Evolutionary conservation across 108 stramenopile species (phyloP), one percentile per base, ranked within the genome.

Genomic region (Stephanodiscus minutulus): DNA sequence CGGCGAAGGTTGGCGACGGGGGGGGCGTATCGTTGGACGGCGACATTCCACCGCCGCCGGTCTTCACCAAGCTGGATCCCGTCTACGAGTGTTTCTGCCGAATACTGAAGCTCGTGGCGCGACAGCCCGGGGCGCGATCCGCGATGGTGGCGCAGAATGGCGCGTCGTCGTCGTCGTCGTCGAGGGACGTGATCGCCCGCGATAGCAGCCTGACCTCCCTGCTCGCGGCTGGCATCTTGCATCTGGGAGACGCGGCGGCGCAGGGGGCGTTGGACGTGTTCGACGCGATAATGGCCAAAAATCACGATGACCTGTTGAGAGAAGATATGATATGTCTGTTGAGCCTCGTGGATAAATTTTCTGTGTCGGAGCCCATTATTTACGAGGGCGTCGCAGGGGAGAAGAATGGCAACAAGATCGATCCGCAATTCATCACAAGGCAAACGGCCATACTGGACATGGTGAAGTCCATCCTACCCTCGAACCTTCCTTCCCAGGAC

Each of bases 231-330:
- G 87, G 85, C 5, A 86, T 94, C 24, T 75, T 82, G 22, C 76
- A 87, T 39, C 81, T 94, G 27, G 90, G 92, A 15, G 83, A 88
- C 53, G 79, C 79, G 20, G 82, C 90, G 20, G 73, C 77, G n/a
- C 57, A 59, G 25, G 80, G 83, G 24, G 82, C 90, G 37, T 52
- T 85, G 46, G 72, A 74, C 67, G 92, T 90, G 24, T 94, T 91
- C 67, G 88, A 94, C 60, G 67, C 76, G 13, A 86, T 83, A 56
- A 76, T 94, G 62, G 49, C 78, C 10, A 76, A 84, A 64, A 82
- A 79, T 66, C 70, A 79, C 25, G 74, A 82, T 59, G 76, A 83
- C 1, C 44, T 83, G 37, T 77, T 91, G 13, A 47, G 62, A 39
- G 60, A 72, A 20, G 92, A 93, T 62, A 85, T 91, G 82, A 72